Conservation (phyloP, 2,329 filamentous ascomycete genomes). For the Xenosphaeropsis pyriputrescens region DNA sequence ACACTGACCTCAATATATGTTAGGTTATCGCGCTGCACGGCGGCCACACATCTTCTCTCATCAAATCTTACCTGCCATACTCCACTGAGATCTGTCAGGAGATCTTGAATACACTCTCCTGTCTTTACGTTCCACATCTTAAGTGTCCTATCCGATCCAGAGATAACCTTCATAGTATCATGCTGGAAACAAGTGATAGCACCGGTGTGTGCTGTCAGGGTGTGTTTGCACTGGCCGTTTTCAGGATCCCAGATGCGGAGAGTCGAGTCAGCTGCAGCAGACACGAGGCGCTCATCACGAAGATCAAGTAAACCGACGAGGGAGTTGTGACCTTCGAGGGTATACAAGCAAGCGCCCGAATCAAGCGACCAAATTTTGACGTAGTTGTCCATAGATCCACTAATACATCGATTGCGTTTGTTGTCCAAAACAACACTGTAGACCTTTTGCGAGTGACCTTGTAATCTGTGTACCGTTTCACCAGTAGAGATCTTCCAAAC, state of each 20-base stretch:
- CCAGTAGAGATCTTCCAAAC: conserved; percentile 98
- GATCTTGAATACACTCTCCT: conserved; percentile 82
- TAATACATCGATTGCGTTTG: conserved; percentile 86
- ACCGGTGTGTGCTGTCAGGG: conserved; percentile 83
- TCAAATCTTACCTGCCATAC: conserved; percentile 99
- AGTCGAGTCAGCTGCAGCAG: conserved; percentile 88
- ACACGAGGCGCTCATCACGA: conserved; percentile 79
- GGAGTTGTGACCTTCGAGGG: conserved; percentile 81
- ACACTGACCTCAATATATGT: conserved; percentile 85
- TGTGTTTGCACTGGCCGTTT: conserved; percentile 78
- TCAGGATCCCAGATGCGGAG: conserved; percentile 95
- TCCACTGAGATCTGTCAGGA: conserved; percentile 85
- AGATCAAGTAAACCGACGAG: conserved; percentile 87
- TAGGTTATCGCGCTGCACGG: conserved; percentile 80
- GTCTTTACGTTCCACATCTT: conserved; percentile 98
- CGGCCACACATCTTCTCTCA: conserved; percentile 84
- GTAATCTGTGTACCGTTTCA: conserved; percentile 68
- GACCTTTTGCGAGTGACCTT: conserved; percentile 83
- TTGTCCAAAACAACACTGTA: conserved; percentile 95
- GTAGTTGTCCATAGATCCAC: conserved; percentile 93
- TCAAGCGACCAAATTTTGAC: conserved; percentile 97
- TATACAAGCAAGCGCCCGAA: conserved; percentile 72
- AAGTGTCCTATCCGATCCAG: conserved; percentile 83
- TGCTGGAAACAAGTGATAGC: conserved; percentile 99
- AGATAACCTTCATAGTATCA: conserved; percentile 91